Conservation (phyloP, 345 rosid genomes). For the Gossypium turneri region DNA sequence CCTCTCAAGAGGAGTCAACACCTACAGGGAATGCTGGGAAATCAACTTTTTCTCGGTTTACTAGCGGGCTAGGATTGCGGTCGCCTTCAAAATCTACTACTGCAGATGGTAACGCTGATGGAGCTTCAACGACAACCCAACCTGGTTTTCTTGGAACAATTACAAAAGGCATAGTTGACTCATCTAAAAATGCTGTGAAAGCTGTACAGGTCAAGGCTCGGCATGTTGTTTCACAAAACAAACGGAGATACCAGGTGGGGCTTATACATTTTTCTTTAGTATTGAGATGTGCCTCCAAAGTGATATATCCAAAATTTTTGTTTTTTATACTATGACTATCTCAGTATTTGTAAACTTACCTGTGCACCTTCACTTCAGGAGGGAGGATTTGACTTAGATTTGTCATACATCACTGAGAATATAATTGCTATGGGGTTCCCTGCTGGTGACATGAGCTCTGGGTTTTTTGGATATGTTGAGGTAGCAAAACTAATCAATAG, state of each 20-base stretch:
- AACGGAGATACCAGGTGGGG: constrained; percentile 74
- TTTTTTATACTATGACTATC: background rate
- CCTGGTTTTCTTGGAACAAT: constrained; percentile 66
- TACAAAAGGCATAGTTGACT: constrained; percentile 72
- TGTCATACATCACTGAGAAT: constrained; percentile 78
- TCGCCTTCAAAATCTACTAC: constrained; percentile 60
- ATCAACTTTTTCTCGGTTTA: constrained; percentile 64
- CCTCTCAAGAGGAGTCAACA: constrained; percentile 34
- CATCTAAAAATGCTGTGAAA: constrained; percentile 46
- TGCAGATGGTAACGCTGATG: constrained; percentile 42
- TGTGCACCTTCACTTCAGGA: constrained; percentile 36
- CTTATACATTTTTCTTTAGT: background rate
- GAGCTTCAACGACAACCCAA: constrained; percentile 40
- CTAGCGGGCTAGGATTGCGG: constrained; percentile 69
- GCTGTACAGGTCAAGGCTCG: constrained; percentile 68
- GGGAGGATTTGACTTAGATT: constrained; percentile 84
- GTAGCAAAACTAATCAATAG: constrained; percentile 29
- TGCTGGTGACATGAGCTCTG: constrained; percentile 92
- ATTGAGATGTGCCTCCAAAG: background rate
- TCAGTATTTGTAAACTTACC: background rate
- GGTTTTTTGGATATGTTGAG: constrained; percentile 80
- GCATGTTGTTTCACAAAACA: constrained; percentile 83
- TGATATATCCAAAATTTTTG: background rate
- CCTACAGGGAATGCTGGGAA: constrained; percentile 47
- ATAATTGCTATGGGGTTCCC: constrained; percentile 90